Base-by-base conservation (phyloP, 495 filamentous ascomycete species). In the Coniosporium apollinis region DNA sequence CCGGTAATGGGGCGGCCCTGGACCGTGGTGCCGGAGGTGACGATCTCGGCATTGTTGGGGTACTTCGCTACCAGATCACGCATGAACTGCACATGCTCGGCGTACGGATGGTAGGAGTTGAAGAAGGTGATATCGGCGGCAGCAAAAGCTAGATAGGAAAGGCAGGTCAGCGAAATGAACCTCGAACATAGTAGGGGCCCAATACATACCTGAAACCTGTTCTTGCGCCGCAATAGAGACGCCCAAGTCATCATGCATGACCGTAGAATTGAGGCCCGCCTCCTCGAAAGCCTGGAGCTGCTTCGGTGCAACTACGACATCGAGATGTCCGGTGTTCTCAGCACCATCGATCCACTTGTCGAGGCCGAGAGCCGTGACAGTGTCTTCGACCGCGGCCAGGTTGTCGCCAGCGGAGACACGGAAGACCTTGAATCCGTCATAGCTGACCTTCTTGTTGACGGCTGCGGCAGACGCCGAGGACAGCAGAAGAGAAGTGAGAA, bases 21-120 rank as follows among this genome's bases (percentile, higher is more conserved):
- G 17, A 56, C 44, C 4, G 72, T 72, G 5, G 38, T 52, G 8
- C 72, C 72, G 4, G 59, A 55, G 5, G 46, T 54, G 37, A 75
- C 47, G 29, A 73, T 58, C 48, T 72, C 65, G 1, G 69, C 61
- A 38, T 69, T 64, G 13, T 43, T 37, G 4, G 70, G 56, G 38
- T 63, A 68, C 9, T 52, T 41, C 0, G 57, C 56, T 5, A 54
- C 48, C 5, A 77, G 59, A 33, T 71, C 66, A 10, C 50, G 52
- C 43, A 72, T 55, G 39, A 60, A 77, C 22, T 50, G 50, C 15
- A 67, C 20, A 43, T 77, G 72, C 38, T 74, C 70, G 6, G 51
- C 56, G 42, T 70, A 69, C 1, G 57, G 39, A 33, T 76, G 71
- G 44, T 74, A 76, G 24, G 60, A 48, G 42, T 69, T 57, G 54